These are phyloP conservation scores for Colletotrichum somersetense DNA, from an alignment of 2,329 filamentous ascomycete species.

Conservation along the genomic window DNA sequence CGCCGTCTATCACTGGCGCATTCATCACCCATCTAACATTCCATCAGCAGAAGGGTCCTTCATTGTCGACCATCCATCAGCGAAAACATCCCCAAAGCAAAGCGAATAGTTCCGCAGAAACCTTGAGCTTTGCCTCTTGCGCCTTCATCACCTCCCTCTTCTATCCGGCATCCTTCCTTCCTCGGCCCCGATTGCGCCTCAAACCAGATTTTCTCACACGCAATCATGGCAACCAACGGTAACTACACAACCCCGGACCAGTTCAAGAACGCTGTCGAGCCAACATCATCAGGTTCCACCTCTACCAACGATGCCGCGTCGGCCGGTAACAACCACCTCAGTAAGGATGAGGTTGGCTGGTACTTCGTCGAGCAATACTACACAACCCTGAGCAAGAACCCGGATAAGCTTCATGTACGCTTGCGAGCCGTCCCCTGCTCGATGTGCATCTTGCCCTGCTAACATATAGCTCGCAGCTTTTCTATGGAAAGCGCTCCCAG, in stretches of 20 bases:
- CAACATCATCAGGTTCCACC: constrained; percentile 53
- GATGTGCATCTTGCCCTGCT: background rate
- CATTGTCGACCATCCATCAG: constrained; percentile 16
- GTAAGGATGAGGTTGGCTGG: constrained; percentile 98
- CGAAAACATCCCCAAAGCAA: constrained; percentile 20
- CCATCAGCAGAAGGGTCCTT: constrained; percentile 12
- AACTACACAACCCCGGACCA: constrained; percentile 61
- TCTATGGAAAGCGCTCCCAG: constrained; percentile 96
- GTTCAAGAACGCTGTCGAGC: constrained; percentile 54
- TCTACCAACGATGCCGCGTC: constrained; percentile 50
- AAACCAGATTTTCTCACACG: constrained; percentile 26
- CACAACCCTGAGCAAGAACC: constrained; percentile 93
- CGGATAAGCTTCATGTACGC: constrained; percentile 88
- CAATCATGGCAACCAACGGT: constrained; percentile 70
- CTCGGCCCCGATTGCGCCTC: constrained; percentile 36
- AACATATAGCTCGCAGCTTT: constrained; percentile 67
- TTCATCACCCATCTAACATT: constrained; percentile 25
- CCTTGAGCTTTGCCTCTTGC: constrained; percentile 33
- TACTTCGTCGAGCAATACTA: constrained; percentile 99
- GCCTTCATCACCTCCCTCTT: constrained; percentile 17
- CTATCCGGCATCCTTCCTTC: constrained; percentile 19
- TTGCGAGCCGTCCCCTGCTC: constrained; percentile 38
- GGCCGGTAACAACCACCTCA: constrained; percentile 61
- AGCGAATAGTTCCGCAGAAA: constrained; percentile 35
- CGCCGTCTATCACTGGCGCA: constrained; percentile 17